Conservation (phyloP, 805 yeast species). For the Nakazawaea ishiwadae region DNA sequence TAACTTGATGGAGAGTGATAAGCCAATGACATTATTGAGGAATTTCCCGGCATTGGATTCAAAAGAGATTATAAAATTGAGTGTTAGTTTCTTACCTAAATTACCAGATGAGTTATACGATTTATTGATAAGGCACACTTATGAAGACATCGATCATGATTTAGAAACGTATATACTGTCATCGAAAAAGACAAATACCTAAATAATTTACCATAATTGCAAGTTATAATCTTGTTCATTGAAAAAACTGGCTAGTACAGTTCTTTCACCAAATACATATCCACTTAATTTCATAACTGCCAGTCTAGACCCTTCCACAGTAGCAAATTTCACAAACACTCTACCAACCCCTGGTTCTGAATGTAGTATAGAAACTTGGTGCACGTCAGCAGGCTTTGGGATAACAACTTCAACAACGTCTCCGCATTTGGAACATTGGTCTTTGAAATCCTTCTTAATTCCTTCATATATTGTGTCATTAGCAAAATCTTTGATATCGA, state of each 20-base stretch:
- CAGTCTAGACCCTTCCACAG: conserved; percentile 41
- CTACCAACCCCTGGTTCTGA: conserved; percentile 63
- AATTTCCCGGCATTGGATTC: conserved; percentile 71
- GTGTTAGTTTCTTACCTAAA: conserved; percentile 74
- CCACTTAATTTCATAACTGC: conserved; percentile 47
- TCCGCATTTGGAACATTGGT: conserved; percentile 49
- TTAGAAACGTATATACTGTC: conserved; percentile 14
- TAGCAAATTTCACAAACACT: conserved; percentile 61
- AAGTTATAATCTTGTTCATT: conserved; percentile 55
- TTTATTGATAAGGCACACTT: conserved; percentile 57
- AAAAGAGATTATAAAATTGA: conserved; percentile 68
- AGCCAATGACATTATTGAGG: conserved; percentile 73
- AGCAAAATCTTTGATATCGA: conserved; percentile 59
- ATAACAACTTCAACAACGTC: conserved; percentile 48
- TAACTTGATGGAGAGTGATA: conserved; percentile 49
- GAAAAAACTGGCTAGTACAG: conserved; percentile 59
- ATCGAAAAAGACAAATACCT: conserved; percentile 8
- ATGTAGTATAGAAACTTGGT: conserved; percentile 31
- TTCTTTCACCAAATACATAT: conserved; percentile 59
- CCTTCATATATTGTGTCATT: conserved; percentile 44
- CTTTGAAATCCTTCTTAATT: conserved; percentile 45
- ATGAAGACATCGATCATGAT: conserved; percentile 32
- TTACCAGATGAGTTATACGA: conserved; percentile 65
- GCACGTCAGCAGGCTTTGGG: conserved; percentile 48
- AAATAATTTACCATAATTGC: conserved; percentile 21